Conservation (phyloP, 2,329 filamentous ascomycete species). For the Alternaria brassicicola region DNA sequence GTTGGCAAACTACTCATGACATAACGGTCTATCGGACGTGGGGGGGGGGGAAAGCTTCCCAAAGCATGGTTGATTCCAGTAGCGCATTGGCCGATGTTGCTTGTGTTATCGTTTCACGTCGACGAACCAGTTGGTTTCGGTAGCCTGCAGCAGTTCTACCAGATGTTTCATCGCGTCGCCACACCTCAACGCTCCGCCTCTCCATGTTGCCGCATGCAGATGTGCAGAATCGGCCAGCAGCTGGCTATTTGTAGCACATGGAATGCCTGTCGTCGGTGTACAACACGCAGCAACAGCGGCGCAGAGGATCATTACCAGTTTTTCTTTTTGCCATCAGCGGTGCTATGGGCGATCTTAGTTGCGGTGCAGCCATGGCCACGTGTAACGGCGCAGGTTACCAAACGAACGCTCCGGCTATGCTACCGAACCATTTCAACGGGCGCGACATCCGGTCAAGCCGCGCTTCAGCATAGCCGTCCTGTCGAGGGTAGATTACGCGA, state of each 20-base stretch:
- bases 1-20: constrained; percentile 23
- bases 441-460: constrained; percentile 12
- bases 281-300: constrained; percentile 4
- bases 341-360: constrained; percentile 16
- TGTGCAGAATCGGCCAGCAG: constrained; percentile 24
- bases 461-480: constrained; percentile 3
- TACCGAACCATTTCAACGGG: constrained; percentile 35
- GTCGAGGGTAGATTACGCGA: constrained; percentile 1
- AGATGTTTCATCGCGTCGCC: constrained; percentile 33
- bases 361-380: constrained; percentile 17
- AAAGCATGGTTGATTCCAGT: constrained; percentile 18
- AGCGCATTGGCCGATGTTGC: constrained; percentile 30
- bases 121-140: constrained; percentile 34
- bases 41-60: constrained; percentile 21
- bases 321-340: constrained; percentile 16
- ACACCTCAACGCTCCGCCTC: constrained; percentile 23
- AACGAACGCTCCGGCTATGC: constrained; percentile 28
- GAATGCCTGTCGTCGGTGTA: constrained; percentile 31
- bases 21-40: constrained; percentile 24
- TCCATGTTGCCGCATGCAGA: constrained; percentile 31
- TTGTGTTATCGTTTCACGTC: constrained; percentile 33
- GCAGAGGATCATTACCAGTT: constrained; percentile 1
- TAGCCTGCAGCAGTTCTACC: constrained; percentile 29
- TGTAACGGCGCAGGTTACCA: constrained; percentile 28
- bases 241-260: constrained; percentile 31